Percentiles rank a stretch among this genome's conserved stretches.
phyloP scores from a whole-genome alignment of 257 asterid genomes.

The Phtheirospermum japonicum region DNA sequence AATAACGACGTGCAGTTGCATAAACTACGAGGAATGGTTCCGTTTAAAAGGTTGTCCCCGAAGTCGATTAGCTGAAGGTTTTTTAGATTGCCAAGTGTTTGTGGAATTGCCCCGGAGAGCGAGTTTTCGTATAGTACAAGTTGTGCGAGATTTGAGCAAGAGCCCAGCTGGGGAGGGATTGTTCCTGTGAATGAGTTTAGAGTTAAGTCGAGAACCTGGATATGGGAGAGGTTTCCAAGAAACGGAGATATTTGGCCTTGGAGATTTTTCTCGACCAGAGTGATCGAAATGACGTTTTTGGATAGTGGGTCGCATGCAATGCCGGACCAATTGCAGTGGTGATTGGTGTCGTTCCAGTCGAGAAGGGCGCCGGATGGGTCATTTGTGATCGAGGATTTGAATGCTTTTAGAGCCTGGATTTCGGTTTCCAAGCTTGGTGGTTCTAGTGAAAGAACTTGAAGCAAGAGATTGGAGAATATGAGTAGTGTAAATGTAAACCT shows the following conservation, averaged over 20 bases:
- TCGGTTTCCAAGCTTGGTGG: conserved; percentile 33
- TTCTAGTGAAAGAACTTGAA: conserved; percentile 30
- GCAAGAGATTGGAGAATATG: conserved; percentile 30
- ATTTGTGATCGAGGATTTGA: conserved; percentile 43
- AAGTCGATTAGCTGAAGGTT: conserved; percentile 48
- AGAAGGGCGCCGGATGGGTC: conserved; percentile 55
- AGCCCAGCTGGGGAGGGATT: conserved; percentile 55
- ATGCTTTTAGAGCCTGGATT: conserved; percentile 53
- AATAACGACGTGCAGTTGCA: conserved; percentile 56
- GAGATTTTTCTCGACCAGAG: conserved; percentile 50
- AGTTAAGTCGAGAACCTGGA: conserved; percentile 77
- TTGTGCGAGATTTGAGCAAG: conserved; percentile 41
- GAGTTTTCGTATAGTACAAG: conserved; percentile 47
- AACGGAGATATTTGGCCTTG: conserved; percentile 52
- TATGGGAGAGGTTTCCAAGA: conserved; percentile 61
- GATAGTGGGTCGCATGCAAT: conserved; percentile 46
- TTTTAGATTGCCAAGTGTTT: conserved; percentile 48
- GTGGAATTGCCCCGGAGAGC: conserved; percentile 61
- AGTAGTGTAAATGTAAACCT: conserved; percentile 25
- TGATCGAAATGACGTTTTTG: conserved; percentile 43
- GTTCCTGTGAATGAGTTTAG: conserved; percentile 60
- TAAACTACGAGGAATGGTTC: conserved; percentile 55
- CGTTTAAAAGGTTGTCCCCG: conserved; percentile 55
- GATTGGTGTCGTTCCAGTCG: conserved; percentile 51
- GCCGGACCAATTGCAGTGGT: conserved; percentile 82